These are phyloP conservation scores for Acer campestre DNA, from an alignment of 345 rosid species.

Conservation along the genomic window DNA sequence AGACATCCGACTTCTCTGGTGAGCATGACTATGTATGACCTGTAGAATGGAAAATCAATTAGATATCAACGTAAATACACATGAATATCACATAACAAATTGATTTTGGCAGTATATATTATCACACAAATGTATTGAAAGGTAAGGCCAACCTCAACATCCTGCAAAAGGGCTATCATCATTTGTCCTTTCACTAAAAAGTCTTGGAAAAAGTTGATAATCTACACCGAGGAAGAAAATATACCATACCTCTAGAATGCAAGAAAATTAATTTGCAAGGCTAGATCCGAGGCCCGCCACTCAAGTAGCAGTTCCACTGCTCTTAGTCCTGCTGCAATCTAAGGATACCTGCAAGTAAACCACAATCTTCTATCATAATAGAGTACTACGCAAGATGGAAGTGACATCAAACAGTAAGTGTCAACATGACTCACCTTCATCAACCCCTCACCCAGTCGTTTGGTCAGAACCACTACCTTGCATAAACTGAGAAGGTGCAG, in stretches of 20 bases:
- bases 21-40: slow-evolving; percentile 77
- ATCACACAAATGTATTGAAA: background rate
- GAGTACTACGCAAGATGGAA: slow-evolving; percentile 2
- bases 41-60: slow-evolving; percentile 32
- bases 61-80: background rate
- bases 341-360: slow-evolving; percentile 56
- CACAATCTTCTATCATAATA: background rate
- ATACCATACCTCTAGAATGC: slow-evolving; percentile 78
- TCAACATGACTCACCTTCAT: slow-evolving; percentile 45
- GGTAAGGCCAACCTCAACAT: background rate
- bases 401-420: background rate
- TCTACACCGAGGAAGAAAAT: background rate
- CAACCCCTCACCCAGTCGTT: slow-evolving; percentile 73
- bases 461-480: slow-evolving; percentile 89
- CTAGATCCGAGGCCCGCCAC: slow-evolving; percentile 85
- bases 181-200: background rate
- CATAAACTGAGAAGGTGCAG: slow-evolving; percentile 74
- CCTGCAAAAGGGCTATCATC: background rate
- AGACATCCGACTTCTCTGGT: slow-evolving; percentile 60
- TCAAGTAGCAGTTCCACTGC: slow-evolving; percentile 76
- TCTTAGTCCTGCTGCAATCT: slow-evolving; percentile 78
- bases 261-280: slow-evolving; percentile 71
- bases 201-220: background rate
- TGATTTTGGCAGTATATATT: background rate
- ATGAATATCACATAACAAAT: background rate